phyloP scores from a whole-genome alignment of 2,329 filamentous ascomycete species.

The Simplicillium sp. region DNA sequence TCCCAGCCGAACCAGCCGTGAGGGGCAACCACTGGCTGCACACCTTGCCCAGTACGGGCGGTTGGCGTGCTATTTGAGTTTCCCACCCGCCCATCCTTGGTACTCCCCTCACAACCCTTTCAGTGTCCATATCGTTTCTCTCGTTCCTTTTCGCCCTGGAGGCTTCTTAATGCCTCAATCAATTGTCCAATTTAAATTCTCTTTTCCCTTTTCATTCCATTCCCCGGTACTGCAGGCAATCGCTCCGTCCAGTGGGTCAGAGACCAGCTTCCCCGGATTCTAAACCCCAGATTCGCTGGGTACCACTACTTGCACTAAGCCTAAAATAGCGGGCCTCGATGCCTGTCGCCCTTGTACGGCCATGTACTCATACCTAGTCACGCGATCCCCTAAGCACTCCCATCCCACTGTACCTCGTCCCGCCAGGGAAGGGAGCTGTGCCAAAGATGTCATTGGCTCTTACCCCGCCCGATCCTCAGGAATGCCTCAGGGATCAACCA shows the following conservation, averaged over 20 bases:
- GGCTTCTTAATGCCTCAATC: background rate
- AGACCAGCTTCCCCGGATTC: conserved; percentile 15
- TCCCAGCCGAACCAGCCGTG: background rate
- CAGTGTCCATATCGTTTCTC: background rate
- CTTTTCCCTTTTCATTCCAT: background rate
- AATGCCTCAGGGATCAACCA: conserved; percentile 2
- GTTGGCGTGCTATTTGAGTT: too few species aligned
- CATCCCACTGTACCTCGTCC: background rate
- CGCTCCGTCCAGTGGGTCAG: conserved; percentile 9
- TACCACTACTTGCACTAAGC: conserved; percentile 6
- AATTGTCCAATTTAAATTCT: background rate
- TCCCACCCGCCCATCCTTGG: too few species aligned
- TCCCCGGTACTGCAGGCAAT: conserved; percentile 4
- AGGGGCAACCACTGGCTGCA: too few species aligned
- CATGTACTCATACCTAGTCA: background rate
- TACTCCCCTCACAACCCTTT: background rate
- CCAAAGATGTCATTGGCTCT: background rate
- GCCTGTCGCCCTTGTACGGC: background rate
- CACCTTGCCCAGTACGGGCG: too few species aligned
- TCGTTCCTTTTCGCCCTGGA: background rate
- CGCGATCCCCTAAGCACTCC: background rate
- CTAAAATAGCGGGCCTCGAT: conserved; percentile 1
- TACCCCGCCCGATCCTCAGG: background rate
- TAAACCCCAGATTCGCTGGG: conserved; percentile 12
- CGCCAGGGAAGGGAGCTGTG: background rate